Evolutionary conservation across 805 yeast genomes (phyloP).

Genomic region (Myxozyma monticola): DNA sequence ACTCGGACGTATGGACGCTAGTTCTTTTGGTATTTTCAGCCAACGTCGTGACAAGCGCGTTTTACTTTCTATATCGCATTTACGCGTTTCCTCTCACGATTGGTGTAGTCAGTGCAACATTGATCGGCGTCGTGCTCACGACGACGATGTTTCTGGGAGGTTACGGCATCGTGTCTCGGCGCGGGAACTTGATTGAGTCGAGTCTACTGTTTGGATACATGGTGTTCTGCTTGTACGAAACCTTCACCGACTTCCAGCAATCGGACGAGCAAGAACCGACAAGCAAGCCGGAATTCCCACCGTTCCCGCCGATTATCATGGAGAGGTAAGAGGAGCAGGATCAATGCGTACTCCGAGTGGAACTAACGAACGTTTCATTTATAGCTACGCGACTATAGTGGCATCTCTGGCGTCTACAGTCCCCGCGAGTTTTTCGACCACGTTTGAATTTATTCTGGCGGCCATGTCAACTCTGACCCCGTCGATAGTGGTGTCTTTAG

Average conservation of each 20-base stretch:
- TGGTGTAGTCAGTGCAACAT: conserved; percentile 71
- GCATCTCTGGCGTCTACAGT: conserved; percentile 42
- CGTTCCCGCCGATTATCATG: conserved; percentile 42
- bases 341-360: no score
- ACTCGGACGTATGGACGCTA: conserved; percentile 70
- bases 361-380: no score
- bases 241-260: conserved; percentile 87
- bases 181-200: conserved; percentile 88
- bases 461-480: conserved; percentile 69
- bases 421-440: conserved; percentile 44
- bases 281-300: conserved; percentile 29
- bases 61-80: conserved; percentile 78
- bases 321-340: conserved; percentile 39
- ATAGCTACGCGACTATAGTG: conserved; percentile 38
- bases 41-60: conserved; percentile 68
- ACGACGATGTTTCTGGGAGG: conserved; percentile 70
- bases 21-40: conserved; percentile 71
- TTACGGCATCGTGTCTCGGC: conserved; percentile 78
- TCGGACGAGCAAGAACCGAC: no score
- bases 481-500: conserved; percentile 75
- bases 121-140: conserved; percentile 83
- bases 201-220: conserved; percentile 85
- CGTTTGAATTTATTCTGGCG: conserved; percentile 47
- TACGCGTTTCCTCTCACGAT: conserved; percentile 70
- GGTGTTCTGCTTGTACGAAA: conserved; percentile 88